Conservation (phyloP, 768 basidiomycete genomes). For the Suillus subluteus region DNA sequence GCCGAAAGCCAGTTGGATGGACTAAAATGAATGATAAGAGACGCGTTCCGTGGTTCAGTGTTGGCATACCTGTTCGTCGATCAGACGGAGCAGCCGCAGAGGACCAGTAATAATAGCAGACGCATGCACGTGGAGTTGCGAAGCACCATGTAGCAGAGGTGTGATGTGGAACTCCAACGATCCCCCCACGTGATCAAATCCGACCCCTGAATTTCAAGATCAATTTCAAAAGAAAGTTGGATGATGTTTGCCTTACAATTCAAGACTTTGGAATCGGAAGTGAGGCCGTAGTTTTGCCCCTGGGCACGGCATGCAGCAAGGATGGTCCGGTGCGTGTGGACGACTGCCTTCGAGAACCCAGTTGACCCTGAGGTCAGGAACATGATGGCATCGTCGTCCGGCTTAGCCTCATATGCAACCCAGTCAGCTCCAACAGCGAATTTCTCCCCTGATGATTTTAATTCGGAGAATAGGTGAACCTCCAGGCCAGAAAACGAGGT, state of each 20-base stretch:
- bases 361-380: slow-evolving; percentile 49
- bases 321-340: slow-evolving; percentile 42
- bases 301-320: slow-evolving; percentile 39
- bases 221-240: background rate
- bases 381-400: slow-evolving; percentile 36
- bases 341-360: slow-evolving; percentile 47
- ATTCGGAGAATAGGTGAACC: slow-evolving; percentile 27
- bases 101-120: slow-evolving; percentile 29
- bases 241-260: slow-evolving; percentile 36
- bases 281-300: slow-evolving; percentile 37
- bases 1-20: slow-evolving; percentile 37
- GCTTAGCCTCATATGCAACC: slow-evolving; percentile 20
- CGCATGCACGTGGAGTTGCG: slow-evolving; percentile 26
- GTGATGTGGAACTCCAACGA: slow-evolving; percentile 46
- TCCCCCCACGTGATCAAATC: slow-evolving; percentile 49
- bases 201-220: slow-evolving; percentile 35
- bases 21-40: slow-evolving; percentile 20
- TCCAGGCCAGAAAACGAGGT: slow-evolving; percentile 27
- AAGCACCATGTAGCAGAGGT: slow-evolving; percentile 35
- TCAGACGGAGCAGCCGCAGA: slow-evolving; percentile 30
- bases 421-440: slow-evolving; percentile 18
- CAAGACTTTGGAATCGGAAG: slow-evolving; percentile 37
- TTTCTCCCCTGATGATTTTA: slow-evolving; percentile 18
- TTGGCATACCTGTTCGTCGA: slow-evolving; percentile 39
- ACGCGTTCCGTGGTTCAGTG: slow-evolving; percentile 21